A percentile compares a stretch with the other conserved stretches of the same genome.
Evolutionary conservation across 257 asterid species (phyloP).

Genomic region (Jaltomata sinuosa): DNA sequence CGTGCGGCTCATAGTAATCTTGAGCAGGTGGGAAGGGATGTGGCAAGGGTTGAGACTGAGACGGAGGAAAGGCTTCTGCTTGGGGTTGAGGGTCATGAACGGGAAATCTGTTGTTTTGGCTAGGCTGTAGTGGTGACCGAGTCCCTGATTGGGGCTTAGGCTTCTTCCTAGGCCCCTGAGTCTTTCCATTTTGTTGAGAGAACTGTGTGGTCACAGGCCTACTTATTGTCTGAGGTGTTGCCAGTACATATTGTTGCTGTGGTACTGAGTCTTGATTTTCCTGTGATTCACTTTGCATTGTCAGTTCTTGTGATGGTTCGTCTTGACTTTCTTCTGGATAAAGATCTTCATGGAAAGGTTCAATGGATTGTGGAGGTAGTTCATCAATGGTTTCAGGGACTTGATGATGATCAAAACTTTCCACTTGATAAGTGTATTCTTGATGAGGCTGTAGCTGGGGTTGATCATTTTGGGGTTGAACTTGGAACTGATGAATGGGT

Average conservation of each 20-base stretch:
- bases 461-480: background rate
- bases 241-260: background rate
- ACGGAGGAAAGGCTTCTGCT: slow-evolving; percentile 6
- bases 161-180: background rate
- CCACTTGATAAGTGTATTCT: background rate
- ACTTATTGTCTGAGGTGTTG: background rate
- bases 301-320: background rate
- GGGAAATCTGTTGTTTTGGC: slow-evolving; percentile 1
- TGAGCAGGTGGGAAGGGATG: slow-evolving; percentile 6
- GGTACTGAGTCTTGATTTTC: background rate
- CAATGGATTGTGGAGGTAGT: slow-evolving; percentile 1
- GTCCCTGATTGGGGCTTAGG: background rate
- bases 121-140: background rate
- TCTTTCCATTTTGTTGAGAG: background rate
- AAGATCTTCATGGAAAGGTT: slow-evolving; percentile 4
- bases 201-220: background rate
- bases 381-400: slow-evolving; percentile 14
- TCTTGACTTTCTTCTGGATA: background rate
- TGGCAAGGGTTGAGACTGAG: background rate
- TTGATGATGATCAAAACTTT: background rate
- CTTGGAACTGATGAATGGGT: background rate
- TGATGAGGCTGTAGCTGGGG: background rate
- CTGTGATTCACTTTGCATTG: background rate
- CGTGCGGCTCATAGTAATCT: background rate
- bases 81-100: background rate